Evolutionary conservation across 2,329 filamentous ascomycete species (phyloP).

Genomic region (Trichoderma atrobrunneum): DNA sequence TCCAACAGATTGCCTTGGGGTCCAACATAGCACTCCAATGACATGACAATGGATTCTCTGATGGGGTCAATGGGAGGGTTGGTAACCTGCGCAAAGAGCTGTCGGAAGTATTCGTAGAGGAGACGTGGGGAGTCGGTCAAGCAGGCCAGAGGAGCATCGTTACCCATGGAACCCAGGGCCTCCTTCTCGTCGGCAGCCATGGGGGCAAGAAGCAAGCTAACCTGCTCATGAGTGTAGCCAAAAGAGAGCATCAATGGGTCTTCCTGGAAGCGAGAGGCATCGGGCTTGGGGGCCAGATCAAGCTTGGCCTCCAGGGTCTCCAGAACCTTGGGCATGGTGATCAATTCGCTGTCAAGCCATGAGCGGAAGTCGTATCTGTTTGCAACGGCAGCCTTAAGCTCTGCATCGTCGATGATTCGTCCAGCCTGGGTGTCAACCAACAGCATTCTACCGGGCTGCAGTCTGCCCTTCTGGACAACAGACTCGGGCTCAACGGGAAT

Average conservation of each 20-base stretch:
- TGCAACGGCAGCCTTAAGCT: slow-evolving; percentile 87
- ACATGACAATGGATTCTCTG: slow-evolving; percentile 97
- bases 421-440: slow-evolving; percentile 86
- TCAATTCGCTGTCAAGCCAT: slow-evolving; percentile 83
- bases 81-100: slow-evolving; percentile 96
- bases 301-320: slow-evolving; percentile 58
- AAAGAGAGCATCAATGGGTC: slow-evolving; percentile 83
- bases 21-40: slow-evolving; percentile 90
- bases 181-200: slow-evolving; percentile 99
- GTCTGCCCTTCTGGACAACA: slow-evolving; percentile 86
- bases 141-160: slow-evolving; percentile 89
- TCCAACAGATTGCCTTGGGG: slow-evolving; percentile 93
- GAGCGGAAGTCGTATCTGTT: slow-evolving; percentile 80
- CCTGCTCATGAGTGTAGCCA: slow-evolving; percentile 93
- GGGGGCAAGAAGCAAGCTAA: slow-evolving; percentile 84
- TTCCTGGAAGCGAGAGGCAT: slow-evolving; percentile 71
- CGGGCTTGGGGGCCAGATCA: slow-evolving; percentile 65
- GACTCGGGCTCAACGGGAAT: slow-evolving; percentile 87
- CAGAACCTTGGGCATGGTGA: slow-evolving; percentile 75
- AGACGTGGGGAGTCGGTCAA: slow-evolving; percentile 85
- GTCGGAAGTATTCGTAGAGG: slow-evolving; percentile 94
- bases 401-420: slow-evolving; percentile 89
- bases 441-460: slow-evolving; percentile 94
- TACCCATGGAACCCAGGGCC: slow-evolving; percentile 95
- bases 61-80: slow-evolving; percentile 98